phyloP scores from a whole-genome alignment of 345 rosid species.

The Microcos paniculata region DNA sequence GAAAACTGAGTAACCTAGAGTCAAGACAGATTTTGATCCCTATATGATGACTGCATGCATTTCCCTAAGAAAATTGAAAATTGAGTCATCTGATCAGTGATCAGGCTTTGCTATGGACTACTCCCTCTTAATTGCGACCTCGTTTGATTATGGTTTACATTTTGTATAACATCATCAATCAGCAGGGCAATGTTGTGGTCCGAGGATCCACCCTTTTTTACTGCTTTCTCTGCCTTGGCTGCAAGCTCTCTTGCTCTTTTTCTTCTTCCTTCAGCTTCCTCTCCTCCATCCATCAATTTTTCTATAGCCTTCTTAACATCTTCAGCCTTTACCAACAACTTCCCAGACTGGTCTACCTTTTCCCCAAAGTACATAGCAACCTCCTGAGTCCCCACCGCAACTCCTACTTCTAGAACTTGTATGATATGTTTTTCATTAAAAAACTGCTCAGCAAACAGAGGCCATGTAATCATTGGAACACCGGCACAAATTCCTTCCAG shows the following conservation, averaged over 20 bases:
- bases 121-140: neutral
- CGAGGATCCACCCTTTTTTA: constrained; percentile 54
- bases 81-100: too few relatives aligned
- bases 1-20: too few relatives aligned
- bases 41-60: too few relatives aligned
- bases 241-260: constrained; percentile 31
- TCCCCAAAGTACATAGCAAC: constrained; percentile 41
- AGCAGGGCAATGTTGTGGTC: constrained; percentile 29
- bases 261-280: constrained; percentile 38
- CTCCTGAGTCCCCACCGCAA: constrained; percentile 42
- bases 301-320: constrained; percentile 36
- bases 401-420: constrained; percentile 47
- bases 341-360: constrained; percentile 32
- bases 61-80: too few relatives aligned
- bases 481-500: constrained; percentile 38
- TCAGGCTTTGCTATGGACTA: too few relatives aligned
- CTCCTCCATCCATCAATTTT: constrained; percentile 42
- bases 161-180: constrained; percentile 28
- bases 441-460: constrained; percentile 47
- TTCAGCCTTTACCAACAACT: constrained; percentile 43
- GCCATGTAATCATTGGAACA: constrained; percentile 50
- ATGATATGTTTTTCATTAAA: constrained; percentile 39
- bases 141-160: neutral
- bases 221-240: constrained; percentile 36
- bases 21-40: too few relatives aligned